phyloP scores from a whole-genome alignment of 169 alveolate genomes.

The Theileria luwenshuni region DNA sequence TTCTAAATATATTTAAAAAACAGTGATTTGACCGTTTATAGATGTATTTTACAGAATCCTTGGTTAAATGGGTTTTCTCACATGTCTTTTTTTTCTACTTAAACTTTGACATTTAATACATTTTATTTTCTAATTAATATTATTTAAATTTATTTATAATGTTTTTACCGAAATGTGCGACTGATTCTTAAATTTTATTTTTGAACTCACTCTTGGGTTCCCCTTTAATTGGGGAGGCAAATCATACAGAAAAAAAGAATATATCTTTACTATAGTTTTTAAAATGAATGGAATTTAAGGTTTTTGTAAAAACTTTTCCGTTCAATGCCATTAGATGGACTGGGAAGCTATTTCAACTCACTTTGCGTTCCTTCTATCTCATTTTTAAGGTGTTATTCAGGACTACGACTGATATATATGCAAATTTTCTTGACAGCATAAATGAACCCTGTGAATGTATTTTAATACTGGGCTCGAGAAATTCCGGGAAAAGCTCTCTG shows the following conservation, averaged over 20 bases:
- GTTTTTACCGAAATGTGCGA: background rate
- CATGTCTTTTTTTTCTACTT: too few relatives aligned
- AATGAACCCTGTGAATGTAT: constrained; percentile 22
- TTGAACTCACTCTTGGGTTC: background rate
- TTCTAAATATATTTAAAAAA: too few relatives aligned
- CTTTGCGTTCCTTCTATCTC: constrained; percentile 4
- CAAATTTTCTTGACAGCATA: background rate
- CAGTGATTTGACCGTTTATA: too few relatives aligned
- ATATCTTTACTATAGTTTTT: constrained; percentile 2
- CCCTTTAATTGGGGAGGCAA: background rate
- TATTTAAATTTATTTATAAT: too few relatives aligned
- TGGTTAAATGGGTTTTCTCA: too few relatives aligned
- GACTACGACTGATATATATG: constrained; percentile 18
- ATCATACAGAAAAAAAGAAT: background rate
- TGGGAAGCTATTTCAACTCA: background rate
- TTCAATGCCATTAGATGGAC: constrained; percentile 11
- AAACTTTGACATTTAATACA: too few relatives aligned
- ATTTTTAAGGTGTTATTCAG: constrained; percentile 17
- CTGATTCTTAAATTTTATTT: background rate
- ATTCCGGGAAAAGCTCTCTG: constrained; percentile 60
- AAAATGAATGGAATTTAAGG: constrained; percentile 30
- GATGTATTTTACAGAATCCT: too few relatives aligned
- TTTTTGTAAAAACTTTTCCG: constrained; percentile 25
- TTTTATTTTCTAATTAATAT: too few relatives aligned
- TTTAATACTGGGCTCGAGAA: constrained; percentile 46